Base-by-base conservation (phyloP, 2,329 filamentous ascomycete species). In the Alternaria postmessia region DNA sequence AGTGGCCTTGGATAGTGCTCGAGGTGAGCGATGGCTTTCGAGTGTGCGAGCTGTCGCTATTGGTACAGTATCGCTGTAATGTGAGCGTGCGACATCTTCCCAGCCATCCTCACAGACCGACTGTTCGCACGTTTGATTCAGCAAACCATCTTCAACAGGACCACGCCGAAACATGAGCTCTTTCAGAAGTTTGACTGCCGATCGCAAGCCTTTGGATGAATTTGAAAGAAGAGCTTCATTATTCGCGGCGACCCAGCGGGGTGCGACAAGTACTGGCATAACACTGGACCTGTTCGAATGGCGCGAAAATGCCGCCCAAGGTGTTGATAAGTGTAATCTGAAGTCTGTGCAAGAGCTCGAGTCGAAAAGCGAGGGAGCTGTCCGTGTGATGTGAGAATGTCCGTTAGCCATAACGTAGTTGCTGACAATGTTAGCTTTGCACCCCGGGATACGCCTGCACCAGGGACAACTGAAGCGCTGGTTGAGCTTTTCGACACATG, bases 201-300 rank as follows among this genome's bases (percentile, higher is more conserved):
- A 70, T 47, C 55, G 49, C 11, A 32, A 57, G 8, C 65, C 67
- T 2, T 47, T 69, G 4, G 46, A 68, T 3, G 47, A 49, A 4
- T 71, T 69, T 51, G 56, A 46, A 43, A 12, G 12, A 4, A 51
- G 41, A 28, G 48, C 53, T 2, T 26, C 39, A 2, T 44, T 24
- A 28, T 7, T 18, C 9, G 24, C 51, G 12, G 7, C 32, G 22
- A 46, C 11, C 4, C 5, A 39, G 2, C 32, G 7, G 4, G 12
- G 34, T 0, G 0, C 5, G 28, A 18, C 16, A 3, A 7, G 12
- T 12, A 18, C 12, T 44, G 32, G 12, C 2, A 39, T 59, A 3
- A 14, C 32, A 51, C n/a, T 72, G 11, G 59, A 69, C 41, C n/a
- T 70, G 3, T 66, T 69, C 36, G 67, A 74, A 51, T 74, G 71